A percentile compares a stretch with the other conserved stretches of the same genome.
phyloP scores from a whole-genome alignment of 192 early-diverging fungal species.

The Rhizophlyctis rosea region DNA sequence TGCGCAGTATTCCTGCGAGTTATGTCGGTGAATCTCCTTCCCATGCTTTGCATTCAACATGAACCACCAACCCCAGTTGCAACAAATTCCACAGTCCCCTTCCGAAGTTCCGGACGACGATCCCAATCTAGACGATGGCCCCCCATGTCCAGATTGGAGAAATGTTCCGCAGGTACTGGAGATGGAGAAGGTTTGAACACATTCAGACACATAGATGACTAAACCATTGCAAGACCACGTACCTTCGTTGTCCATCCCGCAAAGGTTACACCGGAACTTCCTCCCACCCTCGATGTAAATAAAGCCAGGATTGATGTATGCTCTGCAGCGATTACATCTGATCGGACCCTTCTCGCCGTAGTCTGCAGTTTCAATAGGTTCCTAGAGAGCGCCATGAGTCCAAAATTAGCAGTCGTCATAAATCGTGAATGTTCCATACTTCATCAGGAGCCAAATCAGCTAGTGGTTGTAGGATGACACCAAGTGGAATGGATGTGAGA shows the following conservation, averaged over 20 bases:
- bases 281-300: constrained; percentile 86
- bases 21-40: background rate
- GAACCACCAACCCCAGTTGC: constrained; percentile 58
- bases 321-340: constrained; percentile 88
- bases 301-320: constrained; percentile 91
- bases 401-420: too few relatives aligned
- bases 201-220: background rate
- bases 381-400: too few relatives aligned
- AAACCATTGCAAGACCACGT: background rate
- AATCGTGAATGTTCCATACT: too few relatives aligned
- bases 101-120: constrained; percentile 81
- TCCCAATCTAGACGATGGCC: constrained; percentile 81
- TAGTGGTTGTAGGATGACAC: constrained; percentile 87
- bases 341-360: constrained; percentile 83
- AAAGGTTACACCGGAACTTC: constrained; percentile 92
- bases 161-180: constrained; percentile 84
- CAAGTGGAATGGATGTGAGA: constrained; percentile 78
- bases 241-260: constrained; percentile 82
- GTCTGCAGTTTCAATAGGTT: constrained; percentile 75
- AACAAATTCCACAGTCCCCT: constrained; percentile 88
- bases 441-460: constrained; percentile 78
- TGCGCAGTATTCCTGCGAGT: constrained; percentile 59
- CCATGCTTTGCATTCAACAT: background rate
- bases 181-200: background rate
- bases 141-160: constrained; percentile 90